A percentile compares a stretch with the other conserved stretches of the same genome.
Evolutionary conservation across 257 asterid species (phyloP).

Genomic region (Ilex asprella): DNA sequence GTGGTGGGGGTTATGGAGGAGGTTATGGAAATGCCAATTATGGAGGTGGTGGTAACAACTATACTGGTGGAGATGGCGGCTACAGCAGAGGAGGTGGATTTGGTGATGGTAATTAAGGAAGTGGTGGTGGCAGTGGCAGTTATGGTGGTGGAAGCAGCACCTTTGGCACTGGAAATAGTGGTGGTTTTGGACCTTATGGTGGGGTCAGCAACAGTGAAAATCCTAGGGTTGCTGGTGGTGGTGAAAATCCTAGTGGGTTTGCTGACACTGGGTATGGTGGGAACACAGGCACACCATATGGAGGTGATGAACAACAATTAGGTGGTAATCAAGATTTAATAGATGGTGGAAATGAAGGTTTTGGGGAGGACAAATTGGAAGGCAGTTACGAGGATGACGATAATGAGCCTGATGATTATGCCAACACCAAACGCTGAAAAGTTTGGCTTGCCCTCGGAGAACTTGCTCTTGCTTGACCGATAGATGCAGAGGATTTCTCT

Average conservation of each 20-base stretch:
- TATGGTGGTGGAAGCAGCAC: too few species aligned
- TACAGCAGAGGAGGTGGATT: slow-evolving; percentile 17
- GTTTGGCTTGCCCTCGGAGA: background rate
- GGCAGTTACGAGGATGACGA: slow-evolving; percentile 16
- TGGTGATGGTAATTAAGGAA: slow-evolving; percentile 12
- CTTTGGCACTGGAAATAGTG: slow-evolving; percentile 7
- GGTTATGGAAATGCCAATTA: slow-evolving; percentile 12
- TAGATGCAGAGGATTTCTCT: too few species aligned
- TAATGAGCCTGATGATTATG: slow-evolving; percentile 24
- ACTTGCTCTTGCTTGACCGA: background rate
- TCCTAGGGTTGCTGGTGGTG: too few species aligned
- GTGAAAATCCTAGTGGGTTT: too few species aligned
- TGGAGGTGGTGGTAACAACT: slow-evolving; percentile 10
- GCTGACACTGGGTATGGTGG: too few species aligned
- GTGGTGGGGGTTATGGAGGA: slow-evolving; percentile 20
- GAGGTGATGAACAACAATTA: slow-evolving; percentile 11
- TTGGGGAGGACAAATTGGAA: slow-evolving; percentile 3
- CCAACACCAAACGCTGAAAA: slow-evolving; percentile 31
- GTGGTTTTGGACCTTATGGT: slow-evolving; percentile 11
- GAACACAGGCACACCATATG: background rate
- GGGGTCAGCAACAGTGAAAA: too few species aligned
- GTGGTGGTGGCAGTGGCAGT: slow-evolving; percentile 4
- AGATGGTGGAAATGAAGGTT: slow-evolving; percentile 14
- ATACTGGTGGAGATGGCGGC: too few species aligned
- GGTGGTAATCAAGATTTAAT: slow-evolving; percentile 9